These are phyloP conservation scores for Malassezia pachydermatis DNA, from an alignment of 1,284 basidiomycete species.

Conservation along the genomic window DNA sequence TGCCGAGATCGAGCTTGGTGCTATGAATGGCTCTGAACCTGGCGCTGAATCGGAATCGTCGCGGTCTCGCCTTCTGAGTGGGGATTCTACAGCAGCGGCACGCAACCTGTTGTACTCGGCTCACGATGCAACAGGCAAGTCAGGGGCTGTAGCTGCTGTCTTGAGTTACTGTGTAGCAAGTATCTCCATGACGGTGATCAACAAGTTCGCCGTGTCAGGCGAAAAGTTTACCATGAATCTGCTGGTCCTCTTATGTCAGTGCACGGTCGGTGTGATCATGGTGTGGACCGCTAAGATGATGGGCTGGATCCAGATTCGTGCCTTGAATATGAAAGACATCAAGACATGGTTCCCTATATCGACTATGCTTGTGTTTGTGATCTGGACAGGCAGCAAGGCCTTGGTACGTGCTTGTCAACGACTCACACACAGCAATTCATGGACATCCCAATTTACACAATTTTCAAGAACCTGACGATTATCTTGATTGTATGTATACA, in stretches of 20 bases:
- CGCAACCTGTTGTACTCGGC: background rate
- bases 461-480: constrained; percentile 98
- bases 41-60: constrained; percentile 10
- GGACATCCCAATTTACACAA: constrained; percentile 55
- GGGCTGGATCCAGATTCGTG: constrained; percentile 78
- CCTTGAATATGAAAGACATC: constrained; percentile 73
- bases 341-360: constrained; percentile 92
- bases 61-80: constrained; percentile 3
- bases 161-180: constrained; percentile 84
- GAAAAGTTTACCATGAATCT: constrained; percentile 93
- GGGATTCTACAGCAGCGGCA: background rate
- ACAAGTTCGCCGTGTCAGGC: constrained; percentile 95
- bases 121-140: background rate
- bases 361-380: constrained; percentile 79
- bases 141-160: constrained; percentile 60
- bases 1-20: constrained; percentile 12
- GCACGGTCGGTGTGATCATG: constrained; percentile 61
- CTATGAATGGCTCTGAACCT: constrained; percentile 1
- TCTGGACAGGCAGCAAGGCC: constrained; percentile 96
- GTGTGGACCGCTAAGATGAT: constrained; percentile 65
- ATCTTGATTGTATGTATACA: constrained; percentile 70
- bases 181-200: constrained; percentile 94
- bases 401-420: constrained; percentile 54
- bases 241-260: constrained; percentile 82
- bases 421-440: constrained; percentile 51